A percentile compares a stretch with the other conserved stretches of the same genome.
These are phyloP conservation scores for Sisymbrium irio DNA, from an alignment of 345 rosid genomes.

Conservation along the genomic window DNA sequence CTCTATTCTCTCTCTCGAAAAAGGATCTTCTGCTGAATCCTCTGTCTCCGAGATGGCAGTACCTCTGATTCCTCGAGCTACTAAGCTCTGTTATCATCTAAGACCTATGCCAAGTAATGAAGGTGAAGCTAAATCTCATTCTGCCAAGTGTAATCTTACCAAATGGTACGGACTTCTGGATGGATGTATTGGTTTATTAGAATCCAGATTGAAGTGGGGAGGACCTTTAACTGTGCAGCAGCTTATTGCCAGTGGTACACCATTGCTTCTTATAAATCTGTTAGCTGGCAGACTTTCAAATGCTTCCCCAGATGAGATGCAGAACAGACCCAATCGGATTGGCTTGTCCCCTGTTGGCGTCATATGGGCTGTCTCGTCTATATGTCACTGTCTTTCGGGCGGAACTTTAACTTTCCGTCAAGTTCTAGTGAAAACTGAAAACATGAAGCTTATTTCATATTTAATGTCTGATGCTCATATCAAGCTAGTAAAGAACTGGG, in stretches of 20 bases:
- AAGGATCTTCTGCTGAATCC: conserved; percentile 68
- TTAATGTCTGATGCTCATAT: conserved; percentile 76
- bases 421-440: conserved; percentile 62
- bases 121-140: conserved; percentile 36
- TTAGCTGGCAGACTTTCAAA: conserved; percentile 47
- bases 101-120: conserved; percentile 47
- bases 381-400: conserved; percentile 80
- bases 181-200: conserved; percentile 90
- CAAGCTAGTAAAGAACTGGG: conserved; percentile 80
- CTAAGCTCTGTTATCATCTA: conserved; percentile 72
- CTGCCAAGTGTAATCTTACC: conserved; percentile 43
- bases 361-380: conserved; percentile 82
- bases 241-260: conserved; percentile 79
- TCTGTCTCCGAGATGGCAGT: conserved; percentile 70
- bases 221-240: conserved; percentile 83
- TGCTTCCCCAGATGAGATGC: conserved; percentile 43
- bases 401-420: conserved; percentile 74
- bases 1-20: conserved; percentile 90
- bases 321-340: conserved; percentile 38
- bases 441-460: conserved; percentile 51
- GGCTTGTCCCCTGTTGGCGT: conserved; percentile 87
- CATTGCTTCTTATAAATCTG: conserved; percentile 67
- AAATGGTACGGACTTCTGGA: conserved; percentile 89
- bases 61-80: conserved; percentile 86
- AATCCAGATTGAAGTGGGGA: conserved; percentile 78